phyloP scores from a whole-genome alignment of 1,284 basidiomycete species.

The Mycena sp. region DNA sequence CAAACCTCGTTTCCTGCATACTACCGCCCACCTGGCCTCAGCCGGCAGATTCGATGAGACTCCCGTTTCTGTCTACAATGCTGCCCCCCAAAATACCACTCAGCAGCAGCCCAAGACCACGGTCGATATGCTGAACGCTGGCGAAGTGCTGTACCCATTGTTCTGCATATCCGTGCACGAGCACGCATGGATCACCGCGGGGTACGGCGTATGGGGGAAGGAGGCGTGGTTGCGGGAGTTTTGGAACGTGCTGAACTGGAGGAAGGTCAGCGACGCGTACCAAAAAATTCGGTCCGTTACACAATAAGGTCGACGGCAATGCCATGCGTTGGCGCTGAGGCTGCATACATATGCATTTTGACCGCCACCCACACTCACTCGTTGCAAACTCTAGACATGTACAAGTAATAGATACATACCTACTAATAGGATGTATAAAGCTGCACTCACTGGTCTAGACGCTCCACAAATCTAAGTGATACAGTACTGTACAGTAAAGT shows the following conservation, averaged over 20 bases:
- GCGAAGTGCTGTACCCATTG: conserved; percentile 76
- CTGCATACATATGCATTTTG: no score
- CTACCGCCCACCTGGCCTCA: conserved; percentile 17
- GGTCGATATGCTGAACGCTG: conserved; percentile 45
- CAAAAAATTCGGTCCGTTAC: no score
- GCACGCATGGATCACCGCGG: conserved; percentile 90
- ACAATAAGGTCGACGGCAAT: no score
- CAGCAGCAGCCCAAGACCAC: conserved; percentile 25
- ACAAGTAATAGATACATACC: conserved; percentile 7
- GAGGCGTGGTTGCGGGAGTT: conserved; percentile 91
- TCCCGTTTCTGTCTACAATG: not conserved
- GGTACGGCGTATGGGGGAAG: conserved; percentile 95
- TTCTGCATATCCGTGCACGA: conserved; percentile 91
- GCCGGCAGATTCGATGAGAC: not conserved
- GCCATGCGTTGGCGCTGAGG: no score
- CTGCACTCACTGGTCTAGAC: not conserved
- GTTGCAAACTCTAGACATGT: conserved; percentile 17
- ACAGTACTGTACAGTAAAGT: not conserved
- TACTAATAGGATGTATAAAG: conserved; percentile 12
- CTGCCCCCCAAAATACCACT: conserved; percentile 32
- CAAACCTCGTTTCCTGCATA: conserved; percentile 44
- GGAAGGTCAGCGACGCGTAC: conserved; percentile 57
- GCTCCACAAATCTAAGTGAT: not conserved
- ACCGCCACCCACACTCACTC: no score
- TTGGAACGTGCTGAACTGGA: conserved; percentile 92